phyloP scores from a whole-genome alignment of 805 yeast species.

The Candida ficus region DNA sequence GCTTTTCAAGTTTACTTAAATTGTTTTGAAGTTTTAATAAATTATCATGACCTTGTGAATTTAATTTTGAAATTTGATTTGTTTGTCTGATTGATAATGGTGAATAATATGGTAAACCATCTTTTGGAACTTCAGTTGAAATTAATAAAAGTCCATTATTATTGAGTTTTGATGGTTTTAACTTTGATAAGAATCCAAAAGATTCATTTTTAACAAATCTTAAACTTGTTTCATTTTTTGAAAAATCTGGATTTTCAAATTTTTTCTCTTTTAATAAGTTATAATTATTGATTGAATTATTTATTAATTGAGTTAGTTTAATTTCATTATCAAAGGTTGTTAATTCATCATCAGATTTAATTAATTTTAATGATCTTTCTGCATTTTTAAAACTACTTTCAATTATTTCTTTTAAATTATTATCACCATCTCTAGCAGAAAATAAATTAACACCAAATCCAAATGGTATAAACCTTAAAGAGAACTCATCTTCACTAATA shows the following conservation, averaged over 20 bases:
- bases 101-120: slow-evolving; percentile 32
- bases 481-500: slow-evolving; percentile 31
- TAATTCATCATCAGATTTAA: slow-evolving; percentile 12
- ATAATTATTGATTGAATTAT: not conserved
- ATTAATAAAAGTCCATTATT: slow-evolving; percentile 28
- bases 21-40: slow-evolving; percentile 28
- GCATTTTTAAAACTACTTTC: slow-evolving; percentile 17
- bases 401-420: slow-evolving; percentile 8
- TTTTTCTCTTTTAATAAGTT: slow-evolving; percentile 21
- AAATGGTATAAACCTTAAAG: slow-evolving; percentile 36
- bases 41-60: slow-evolving; percentile 30
- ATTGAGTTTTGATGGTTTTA: not conserved
- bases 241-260: not conserved
- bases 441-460: slow-evolving; percentile 27
- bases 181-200: not conserved
- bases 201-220: not conserved
- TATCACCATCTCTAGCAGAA: slow-evolving; percentile 12
- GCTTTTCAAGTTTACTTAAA: no score
- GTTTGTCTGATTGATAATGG: slow-evolving; percentile 33
- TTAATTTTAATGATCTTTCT: slow-evolving; percentile 13
- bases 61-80: slow-evolving; percentile 29
- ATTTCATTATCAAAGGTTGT: slow-evolving; percentile 12
- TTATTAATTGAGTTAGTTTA: slow-evolving; percentile 16
- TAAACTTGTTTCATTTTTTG: not conserved
- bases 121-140: slow-evolving; percentile 27